These are phyloP conservation scores for Prinsepia uniflora DNA, from an alignment of 306 rosid genomes.

Conservation along the genomic window DNA sequence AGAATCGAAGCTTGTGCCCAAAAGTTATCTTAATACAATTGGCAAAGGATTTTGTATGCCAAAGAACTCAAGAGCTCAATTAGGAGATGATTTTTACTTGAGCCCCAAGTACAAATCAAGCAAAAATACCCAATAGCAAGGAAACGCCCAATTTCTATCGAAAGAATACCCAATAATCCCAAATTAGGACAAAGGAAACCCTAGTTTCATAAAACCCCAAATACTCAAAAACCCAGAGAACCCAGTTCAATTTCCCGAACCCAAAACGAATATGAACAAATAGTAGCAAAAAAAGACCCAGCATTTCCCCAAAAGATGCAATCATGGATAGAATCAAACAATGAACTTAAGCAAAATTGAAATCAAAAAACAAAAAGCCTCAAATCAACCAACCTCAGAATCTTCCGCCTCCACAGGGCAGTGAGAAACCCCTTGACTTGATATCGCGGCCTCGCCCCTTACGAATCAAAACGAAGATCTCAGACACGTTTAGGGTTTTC, in stretches of 20 bases:
- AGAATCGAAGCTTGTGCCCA: constrained; percentile 2
- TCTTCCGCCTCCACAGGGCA: constrained; percentile 15
- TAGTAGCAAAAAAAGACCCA: background rate
- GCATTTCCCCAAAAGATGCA: background rate
- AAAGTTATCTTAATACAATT: background rate
- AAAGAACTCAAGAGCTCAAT: background rate
- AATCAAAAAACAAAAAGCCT: background rate
- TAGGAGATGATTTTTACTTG: background rate
- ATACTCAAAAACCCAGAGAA: background rate
- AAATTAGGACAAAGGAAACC: background rate
- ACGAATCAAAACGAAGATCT: background rate
- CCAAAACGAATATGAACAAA: background rate
- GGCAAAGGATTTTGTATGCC: constrained; percentile 9
- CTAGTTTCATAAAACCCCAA: background rate
- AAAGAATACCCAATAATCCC: background rate
- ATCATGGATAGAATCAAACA: background rate
- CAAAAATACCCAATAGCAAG: background rate
- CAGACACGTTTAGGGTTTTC: background rate
- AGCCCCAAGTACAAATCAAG: background rate
- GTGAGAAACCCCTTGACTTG: background rate
- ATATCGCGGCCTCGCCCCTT: background rate
- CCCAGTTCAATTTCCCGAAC: background rate
- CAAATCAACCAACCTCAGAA: constrained; percentile 36
- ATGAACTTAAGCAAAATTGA: background rate
- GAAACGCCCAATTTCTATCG: background rate